These are phyloP conservation scores for Byssothecium circinans DNA, from an alignment of 2,329 filamentous ascomycete genomes.

Conservation along the genomic window DNA sequence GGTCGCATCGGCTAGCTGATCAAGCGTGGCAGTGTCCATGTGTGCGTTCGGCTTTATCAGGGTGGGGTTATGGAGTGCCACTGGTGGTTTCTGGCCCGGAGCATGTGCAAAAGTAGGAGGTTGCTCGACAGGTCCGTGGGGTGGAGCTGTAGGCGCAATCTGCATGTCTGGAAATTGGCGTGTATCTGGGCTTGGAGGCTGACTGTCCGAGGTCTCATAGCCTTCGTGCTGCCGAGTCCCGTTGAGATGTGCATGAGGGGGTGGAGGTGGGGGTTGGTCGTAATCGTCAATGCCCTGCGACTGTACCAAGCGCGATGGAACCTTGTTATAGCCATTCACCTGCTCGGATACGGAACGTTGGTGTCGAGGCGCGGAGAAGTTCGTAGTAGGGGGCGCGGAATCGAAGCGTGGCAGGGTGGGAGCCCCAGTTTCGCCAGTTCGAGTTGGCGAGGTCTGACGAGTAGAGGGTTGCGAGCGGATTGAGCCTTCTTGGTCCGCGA, in stretches of 20 bases:
- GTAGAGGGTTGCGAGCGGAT: constrained; percentile 50
- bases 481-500: constrained; percentile 46
- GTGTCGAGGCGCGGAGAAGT: constrained; percentile 41
- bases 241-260: constrained; percentile 39
- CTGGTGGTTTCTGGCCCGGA: constrained; percentile 69
- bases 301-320: constrained; percentile 45
- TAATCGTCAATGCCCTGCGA: constrained; percentile 35
- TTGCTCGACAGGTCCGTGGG: constrained; percentile 73
- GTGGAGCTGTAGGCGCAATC: constrained; percentile 40
- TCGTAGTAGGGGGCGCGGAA: constrained; percentile 44
- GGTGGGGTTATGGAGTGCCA: constrained; percentile 71
- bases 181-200: constrained; percentile 30
- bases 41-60: constrained; percentile 79
- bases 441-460: constrained; percentile 47
- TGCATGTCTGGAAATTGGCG: constrained; percentile 36
- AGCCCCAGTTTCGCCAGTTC: constrained; percentile 27
- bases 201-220: constrained; percentile 32
- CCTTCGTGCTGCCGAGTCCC: constrained; percentile 27
- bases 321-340: constrained; percentile 47
- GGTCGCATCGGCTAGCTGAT: constrained; percentile 74
- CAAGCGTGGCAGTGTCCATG: constrained; percentile 78
- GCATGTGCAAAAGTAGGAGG: constrained; percentile 81
- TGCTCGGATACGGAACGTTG: constrained; percentile 54
- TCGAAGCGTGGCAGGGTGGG: constrained; percentile 45
- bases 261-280: constrained; percentile 46